A percentile compares a stretch with the other conserved stretches of the same genome.
Evolutionary conservation across 2,329 filamentous ascomycete genomes (phyloP).

Genomic region (Sphaceloma murrayae): DNA sequence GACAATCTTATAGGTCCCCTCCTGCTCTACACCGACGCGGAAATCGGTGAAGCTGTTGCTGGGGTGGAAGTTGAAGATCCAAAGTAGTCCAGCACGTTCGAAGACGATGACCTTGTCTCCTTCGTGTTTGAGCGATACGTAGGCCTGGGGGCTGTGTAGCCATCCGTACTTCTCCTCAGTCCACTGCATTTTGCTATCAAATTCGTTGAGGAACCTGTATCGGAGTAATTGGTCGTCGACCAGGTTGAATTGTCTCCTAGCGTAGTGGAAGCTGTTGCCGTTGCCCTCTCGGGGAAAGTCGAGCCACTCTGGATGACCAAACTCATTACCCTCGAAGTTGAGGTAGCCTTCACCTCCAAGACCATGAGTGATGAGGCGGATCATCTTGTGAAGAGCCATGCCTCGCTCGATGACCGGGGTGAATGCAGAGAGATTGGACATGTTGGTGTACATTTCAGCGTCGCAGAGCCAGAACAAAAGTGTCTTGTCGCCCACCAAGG

Average conservation of each 20-base stretch:
- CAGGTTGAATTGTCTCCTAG: conserved; percentile 78
- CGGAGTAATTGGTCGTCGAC: conserved; percentile 76
- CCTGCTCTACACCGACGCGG: conserved; percentile 72
- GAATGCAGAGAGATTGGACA: conserved; percentile 76
- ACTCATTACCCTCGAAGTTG: conserved; percentile 98
- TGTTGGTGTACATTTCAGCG: conserved; percentile 94
- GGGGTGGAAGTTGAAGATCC: conserved; percentile 94
- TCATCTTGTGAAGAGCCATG: conserved; percentile 93
- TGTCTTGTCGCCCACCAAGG: conserved; percentile 91
- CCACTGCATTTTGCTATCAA: conserved; percentile 84
- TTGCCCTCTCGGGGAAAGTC: conserved; percentile 85
- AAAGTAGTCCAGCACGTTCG: conserved; percentile 80
- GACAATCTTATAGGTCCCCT: conserved; percentile 79
- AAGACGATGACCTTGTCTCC: conserved; percentile 91
- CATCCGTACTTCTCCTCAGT: conserved; percentile 84
- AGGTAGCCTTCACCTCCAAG: conserved; percentile 94
- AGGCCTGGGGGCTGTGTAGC: conserved; percentile 77
- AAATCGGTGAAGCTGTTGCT: conserved; percentile 82
- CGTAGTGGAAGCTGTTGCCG: conserved; percentile 33
- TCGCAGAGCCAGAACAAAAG: conserved; percentile 98
- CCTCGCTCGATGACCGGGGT: conserved; percentile 85
- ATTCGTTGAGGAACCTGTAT: conserved; percentile 86
- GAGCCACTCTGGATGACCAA: conserved; percentile 97
- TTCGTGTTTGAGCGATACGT: conserved; percentile 89
- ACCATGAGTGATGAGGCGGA: conserved; percentile 81